Base-by-base conservation (phyloP, 495 filamentous ascomycete genomes). In the Penicillium maclennaniae region DNA sequence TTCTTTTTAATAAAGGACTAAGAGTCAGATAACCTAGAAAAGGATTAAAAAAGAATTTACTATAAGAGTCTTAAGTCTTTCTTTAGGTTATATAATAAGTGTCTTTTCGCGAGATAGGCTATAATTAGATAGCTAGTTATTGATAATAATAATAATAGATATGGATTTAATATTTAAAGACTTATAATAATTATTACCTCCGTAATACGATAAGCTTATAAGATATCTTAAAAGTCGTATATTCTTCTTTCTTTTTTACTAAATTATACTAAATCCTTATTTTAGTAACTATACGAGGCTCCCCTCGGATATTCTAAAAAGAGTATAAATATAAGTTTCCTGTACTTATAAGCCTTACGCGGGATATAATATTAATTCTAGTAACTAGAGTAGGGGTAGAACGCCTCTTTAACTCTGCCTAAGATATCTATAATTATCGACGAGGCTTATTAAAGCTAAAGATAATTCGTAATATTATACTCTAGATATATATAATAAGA, bases 1-100 rank as follows among this genome's bases (percentile, higher is more conserved):
- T 62, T 66, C 47, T 66, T 66, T 39, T 47, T 6, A 42, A 55
- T 5, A 37, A 46, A 40, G 0, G 49, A 57, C n/a, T 63, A 41
- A 51, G 53, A 23, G 2, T 5, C 47, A 23, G 37, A 36, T 28
- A 19, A 49, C 6, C 4, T 7, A 12, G 27, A 7, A 31, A 31
- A 31, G 10, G 9, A 6, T 15, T 48, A 21, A 16, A 43, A 17
- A 28, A 27, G 10, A 6, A 8, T 20, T 17, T 46, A 50, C 25
- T 12, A 36, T 36, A 4, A 55, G 16, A 49, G 45, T 9, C 27
- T 49, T 10, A 31, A 49, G n/a, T 12, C 14, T 49, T 21, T 42
- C 20, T 37, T 49, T 31, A 10, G 34, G n/a, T 17, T 6, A 12
- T 55, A 53, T 14, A 16, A 38, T 12, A 16, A 47, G 17, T 16